Evolutionary conservation across 176 grass and related monocot species (phyloP), one percentile per base, ranked within the genome.

Genomic region (Paspalum notatum): DNA sequence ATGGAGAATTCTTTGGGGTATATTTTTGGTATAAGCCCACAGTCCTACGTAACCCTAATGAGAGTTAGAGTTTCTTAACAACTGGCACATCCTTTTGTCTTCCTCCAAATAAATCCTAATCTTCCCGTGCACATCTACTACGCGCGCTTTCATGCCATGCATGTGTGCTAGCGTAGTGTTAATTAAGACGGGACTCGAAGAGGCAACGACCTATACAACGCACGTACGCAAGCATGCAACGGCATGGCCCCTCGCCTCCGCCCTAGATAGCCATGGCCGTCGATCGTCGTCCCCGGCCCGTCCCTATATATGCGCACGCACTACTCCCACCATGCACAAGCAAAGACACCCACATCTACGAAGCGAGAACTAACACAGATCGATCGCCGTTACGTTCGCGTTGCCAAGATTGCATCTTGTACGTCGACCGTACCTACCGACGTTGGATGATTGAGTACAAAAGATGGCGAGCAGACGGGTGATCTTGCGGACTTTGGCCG

Each of bases 391-490:
- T 52, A 9, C 17, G n/a, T n/a, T 3, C 32, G 32, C 12, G 8
- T 47, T 47, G 21, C 66, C 17, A 71, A 62, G 45, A 71, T 60
- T 47, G 12, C 40, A 46, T 47, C 52, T 54, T 43, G 42, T 8
- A 7, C 27, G 59, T 32, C 25, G 25, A 24, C 27, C 58, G 13
- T 61, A 21, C 12, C 6, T 61, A 21, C 12, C 6, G 26, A 61
- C 58, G 58, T 22, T 1, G 24, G 57, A 4, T 60, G 57, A 4
- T 60, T 13, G 0, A 26, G 11, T 60, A 4, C 26, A 59, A 9
- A 58, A 1, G n/a, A 91, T 89, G 89, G 74, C 44, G 62, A 89
- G 47, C 46, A 89, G 60, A 41, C 43, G 66, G 20, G 25, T n/a
- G 42, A 15, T 77, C 72, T 45, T 54, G 53, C 39, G 16, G 5